These are phyloP conservation scores for Willaertia magna DNA, from an alignment of 208 protist genomes.

Conservation along the genomic window DNA sequence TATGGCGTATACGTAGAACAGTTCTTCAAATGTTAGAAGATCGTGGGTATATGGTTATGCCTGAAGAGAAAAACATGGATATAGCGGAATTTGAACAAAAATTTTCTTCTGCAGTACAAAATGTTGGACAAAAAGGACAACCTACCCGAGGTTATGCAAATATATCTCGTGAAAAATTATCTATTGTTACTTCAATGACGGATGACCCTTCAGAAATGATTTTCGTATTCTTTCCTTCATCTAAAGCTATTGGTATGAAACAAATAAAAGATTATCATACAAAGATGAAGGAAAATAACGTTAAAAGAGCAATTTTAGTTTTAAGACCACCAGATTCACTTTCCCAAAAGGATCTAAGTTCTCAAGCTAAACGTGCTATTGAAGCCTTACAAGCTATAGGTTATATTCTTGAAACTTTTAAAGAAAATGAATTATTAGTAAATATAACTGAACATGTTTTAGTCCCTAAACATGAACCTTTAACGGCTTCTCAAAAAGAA, in stretches of 20 bases:
- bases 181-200: neutral
- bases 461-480: constrained; percentile 80
- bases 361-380: constrained; percentile 3
- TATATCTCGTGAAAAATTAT: neutral
- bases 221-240: constrained; percentile 4
- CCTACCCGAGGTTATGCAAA: neutral
- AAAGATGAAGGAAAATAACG: neutral
- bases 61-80: neutral
- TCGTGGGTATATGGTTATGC: neutral
- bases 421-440: constrained; percentile 81
- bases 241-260: neutral
- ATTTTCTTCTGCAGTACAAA: neutral
- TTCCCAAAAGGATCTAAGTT: neutral
- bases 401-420: constrained; percentile 73
- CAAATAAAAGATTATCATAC: neutral
- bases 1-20: constrained; percentile 3
- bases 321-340: neutral
- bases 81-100: neutral
- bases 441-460: constrained; percentile 94
- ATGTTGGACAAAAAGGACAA: neutral
- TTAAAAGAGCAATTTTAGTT: neutral
- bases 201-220: constrained; percentile 7
- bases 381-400: neutral
- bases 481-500: constrained; percentile 63
- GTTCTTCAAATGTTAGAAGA: constrained; percentile 12